A percentile compares a stretch with the other conserved stretches of the same genome.
Conservation (phyloP, 148 eudicot species). For the Salicornia ramosissima region DNA sequence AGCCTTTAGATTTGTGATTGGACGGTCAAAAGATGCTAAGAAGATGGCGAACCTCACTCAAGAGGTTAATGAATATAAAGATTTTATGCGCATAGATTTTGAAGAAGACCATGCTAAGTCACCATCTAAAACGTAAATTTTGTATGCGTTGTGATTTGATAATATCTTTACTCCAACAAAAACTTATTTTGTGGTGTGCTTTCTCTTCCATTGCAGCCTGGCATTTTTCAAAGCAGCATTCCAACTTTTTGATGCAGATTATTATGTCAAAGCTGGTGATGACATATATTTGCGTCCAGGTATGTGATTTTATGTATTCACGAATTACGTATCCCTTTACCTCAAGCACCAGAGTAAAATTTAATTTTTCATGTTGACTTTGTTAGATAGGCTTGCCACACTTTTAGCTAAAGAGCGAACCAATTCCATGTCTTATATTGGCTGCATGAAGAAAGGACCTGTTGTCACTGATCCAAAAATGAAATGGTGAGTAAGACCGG, state of each 20-base stretch:
- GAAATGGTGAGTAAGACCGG: constrained; percentile 45
- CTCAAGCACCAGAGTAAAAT: background rate
- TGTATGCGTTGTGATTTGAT: background rate
- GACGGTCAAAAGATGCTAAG: constrained; percentile 46
- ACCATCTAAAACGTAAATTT: constrained; percentile 56
- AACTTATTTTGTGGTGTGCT: background rate
- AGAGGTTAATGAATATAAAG: constrained; percentile 56
- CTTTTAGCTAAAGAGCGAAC: constrained; percentile 71
- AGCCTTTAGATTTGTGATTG: constrained; percentile 69
- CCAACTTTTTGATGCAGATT: constrained; percentile 61
- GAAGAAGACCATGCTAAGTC: constrained; percentile 52
- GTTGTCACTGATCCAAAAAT: constrained; percentile 71
- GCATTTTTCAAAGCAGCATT: constrained; percentile 69
- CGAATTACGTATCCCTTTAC: background rate
- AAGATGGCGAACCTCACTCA: constrained; percentile 48
- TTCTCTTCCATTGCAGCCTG: constrained; percentile 38
- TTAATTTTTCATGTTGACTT: constrained; percentile 1
- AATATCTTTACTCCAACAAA: background rate
- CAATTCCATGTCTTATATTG: constrained; percentile 52
- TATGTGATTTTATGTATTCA: constrained; percentile 10
- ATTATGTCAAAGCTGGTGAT: constrained; percentile 72
- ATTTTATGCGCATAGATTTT: constrained; percentile 54
- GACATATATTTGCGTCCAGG: constrained; percentile 75
- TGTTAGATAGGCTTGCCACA: constrained; percentile 53
- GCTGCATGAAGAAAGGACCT: constrained; percentile 84